These are phyloP conservation scores for Daldinia vernicosa DNA, from an alignment of 495 filamentous ascomycete genomes.

Conservation along the genomic window DNA sequence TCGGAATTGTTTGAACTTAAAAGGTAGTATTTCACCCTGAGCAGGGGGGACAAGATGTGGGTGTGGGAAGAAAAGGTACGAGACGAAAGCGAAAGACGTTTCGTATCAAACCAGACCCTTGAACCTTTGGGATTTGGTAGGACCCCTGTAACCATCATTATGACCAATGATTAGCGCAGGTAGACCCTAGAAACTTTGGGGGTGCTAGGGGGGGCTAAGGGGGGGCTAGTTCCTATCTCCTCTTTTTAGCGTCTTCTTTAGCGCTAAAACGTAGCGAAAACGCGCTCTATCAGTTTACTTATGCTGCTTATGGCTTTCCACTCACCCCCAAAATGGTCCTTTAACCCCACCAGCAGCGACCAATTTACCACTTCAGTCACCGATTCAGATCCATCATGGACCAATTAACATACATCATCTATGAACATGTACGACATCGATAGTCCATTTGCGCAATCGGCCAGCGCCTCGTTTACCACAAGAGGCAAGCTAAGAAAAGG, in stretches of 20 bases:
- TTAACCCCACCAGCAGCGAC: constrained; percentile 10
- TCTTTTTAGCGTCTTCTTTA: constrained; percentile 25
- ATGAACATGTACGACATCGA: constrained; percentile 31
- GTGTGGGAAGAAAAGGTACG: constrained; percentile 30
- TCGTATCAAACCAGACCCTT: constrained; percentile 44
- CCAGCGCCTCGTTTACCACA: constrained; percentile 1
- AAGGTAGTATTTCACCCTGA: constrained; percentile 35
- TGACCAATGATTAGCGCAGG: constrained; percentile 25
- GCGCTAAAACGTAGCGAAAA: constrained; percentile 10
- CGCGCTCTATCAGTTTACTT: background rate
- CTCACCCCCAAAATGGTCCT: background rate
- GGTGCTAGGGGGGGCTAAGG: constrained; percentile 6
- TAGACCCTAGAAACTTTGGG: constrained; percentile 16
- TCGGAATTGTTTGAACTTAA: constrained; percentile 41
- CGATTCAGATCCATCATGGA: constrained; percentile 21
- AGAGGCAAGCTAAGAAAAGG: background rate
- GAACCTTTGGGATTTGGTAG: constrained; percentile 13
- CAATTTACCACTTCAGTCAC: constrained; percentile 9
- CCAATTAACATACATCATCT: constrained; percentile 11
- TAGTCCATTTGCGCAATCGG: constrained; percentile 1
- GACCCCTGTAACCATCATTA: constrained; percentile 26
- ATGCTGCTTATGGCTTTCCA: background rate
- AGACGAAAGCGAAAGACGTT: constrained; percentile 32
- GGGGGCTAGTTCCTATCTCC: constrained; percentile 14
- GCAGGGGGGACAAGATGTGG: constrained; percentile 27